phyloP scores from a whole-genome alignment of 164 flowering plant species.

The Annona cherimola region DNA sequence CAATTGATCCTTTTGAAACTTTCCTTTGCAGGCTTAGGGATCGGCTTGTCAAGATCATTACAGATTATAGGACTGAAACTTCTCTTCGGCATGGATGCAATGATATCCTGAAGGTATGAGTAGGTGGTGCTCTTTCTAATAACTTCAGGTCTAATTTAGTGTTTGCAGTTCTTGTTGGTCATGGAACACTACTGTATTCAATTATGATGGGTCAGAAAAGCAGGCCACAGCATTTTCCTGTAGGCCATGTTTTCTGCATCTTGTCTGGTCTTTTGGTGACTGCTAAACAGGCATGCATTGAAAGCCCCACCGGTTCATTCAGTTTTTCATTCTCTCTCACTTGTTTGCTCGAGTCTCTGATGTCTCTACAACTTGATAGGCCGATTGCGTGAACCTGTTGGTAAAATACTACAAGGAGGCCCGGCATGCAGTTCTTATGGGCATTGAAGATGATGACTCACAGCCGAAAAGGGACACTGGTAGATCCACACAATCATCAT shows the following conservation, averaged over 20 bases:
- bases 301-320: not conserved
- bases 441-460: constrained; percentile 62
- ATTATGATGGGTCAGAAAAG: not conserved
- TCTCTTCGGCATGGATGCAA: constrained; percentile 96
- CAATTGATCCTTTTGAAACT: not conserved
- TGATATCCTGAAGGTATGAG: constrained; percentile 83
- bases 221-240: not conserved
- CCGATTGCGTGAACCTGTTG: constrained; percentile 80
- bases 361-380: constrained; percentile 35
- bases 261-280: not conserved
- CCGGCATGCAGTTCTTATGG: constrained; percentile 66
- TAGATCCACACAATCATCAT: constrained; percentile 21
- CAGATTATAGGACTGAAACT: constrained; percentile 95
- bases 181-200: not conserved
- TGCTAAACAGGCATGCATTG: not conserved
- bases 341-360: not conserved
- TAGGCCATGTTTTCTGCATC: no score
- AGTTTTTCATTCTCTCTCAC: not conserved
- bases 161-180: not conserved
- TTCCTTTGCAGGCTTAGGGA: constrained; percentile 70
- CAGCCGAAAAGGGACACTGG: constrained; percentile 41
- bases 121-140: not conserved
- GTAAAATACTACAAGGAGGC: constrained; percentile 93
- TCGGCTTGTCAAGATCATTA: constrained; percentile 83
- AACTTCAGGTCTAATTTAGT: not conserved